phyloP scores from a whole-genome alignment of 2,329 filamentous ascomycete genomes.

The Monilinia fructicola region DNA sequence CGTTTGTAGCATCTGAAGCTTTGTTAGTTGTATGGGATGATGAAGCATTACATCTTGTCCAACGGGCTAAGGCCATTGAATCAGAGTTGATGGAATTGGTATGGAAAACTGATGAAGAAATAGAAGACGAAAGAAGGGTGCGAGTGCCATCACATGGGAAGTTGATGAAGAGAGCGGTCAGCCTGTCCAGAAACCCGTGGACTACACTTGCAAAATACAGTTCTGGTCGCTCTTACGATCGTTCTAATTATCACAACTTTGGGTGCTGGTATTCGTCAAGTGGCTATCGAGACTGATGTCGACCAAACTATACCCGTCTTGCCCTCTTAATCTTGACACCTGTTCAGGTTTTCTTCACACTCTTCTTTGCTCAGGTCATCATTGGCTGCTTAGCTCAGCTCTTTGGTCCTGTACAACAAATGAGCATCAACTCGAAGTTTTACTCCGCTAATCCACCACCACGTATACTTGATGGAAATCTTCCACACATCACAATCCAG shows the following conservation, averaged over 20 bases:
- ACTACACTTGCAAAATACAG: conserved; percentile 67
- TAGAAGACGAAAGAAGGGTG: conserved; percentile 53
- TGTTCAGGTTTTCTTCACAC: conserved; percentile 75
- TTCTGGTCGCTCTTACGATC: conserved; percentile 66
- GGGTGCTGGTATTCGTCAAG: conserved; percentile 67
- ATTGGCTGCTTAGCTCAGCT: conserved; percentile 73
- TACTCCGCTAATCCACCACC: conserved; percentile 72
- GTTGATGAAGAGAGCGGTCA: conserved; percentile 73
- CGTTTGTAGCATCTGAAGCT: conserved; percentile 70
- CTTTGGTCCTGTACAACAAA: conserved; percentile 71
- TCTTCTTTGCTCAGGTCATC: conserved; percentile 79
- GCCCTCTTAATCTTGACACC: conserved; percentile 66
- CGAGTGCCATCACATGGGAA: conserved; percentile 51
- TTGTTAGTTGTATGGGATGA: conserved; percentile 82
- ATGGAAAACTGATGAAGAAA: conserved; percentile 61
- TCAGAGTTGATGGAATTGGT: conserved; percentile 75
- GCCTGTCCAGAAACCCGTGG: conserved; percentile 62
- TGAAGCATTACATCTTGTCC: conserved; percentile 68
- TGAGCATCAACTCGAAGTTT: conserved; percentile 75
- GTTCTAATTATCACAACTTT: conserved; percentile 64
- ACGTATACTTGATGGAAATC: conserved; percentile 54
- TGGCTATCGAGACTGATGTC: conserved; percentile 66
- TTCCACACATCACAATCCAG: conserved; percentile 79
- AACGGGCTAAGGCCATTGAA: conserved; percentile 70
- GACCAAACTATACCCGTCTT: conserved; percentile 63